Conservation (phyloP, 2,329 filamentous ascomycete genomes). For the Ophiostoma quercus region DNA sequence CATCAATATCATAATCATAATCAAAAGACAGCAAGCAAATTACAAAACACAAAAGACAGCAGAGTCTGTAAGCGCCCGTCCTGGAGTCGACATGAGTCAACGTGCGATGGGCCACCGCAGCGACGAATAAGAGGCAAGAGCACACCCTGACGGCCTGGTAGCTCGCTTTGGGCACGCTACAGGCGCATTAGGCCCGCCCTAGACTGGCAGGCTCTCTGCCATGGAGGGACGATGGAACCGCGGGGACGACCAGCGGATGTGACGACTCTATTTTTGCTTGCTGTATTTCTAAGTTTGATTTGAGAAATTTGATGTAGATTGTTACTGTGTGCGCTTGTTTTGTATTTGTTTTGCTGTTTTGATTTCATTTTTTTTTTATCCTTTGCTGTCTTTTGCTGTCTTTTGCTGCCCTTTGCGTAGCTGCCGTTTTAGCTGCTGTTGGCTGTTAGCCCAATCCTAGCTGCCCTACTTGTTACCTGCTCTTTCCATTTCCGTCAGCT, state of each 20-base stretch:
- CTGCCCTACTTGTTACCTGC: neutral
- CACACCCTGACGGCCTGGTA: constrained; percentile 10
- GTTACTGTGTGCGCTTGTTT: neutral
- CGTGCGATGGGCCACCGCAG: neutral
- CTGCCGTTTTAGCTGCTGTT: neutral
- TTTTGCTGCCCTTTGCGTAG: neutral
- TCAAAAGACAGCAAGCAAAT: neutral
- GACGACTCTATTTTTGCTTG: neutral
- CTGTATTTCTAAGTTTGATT: neutral
- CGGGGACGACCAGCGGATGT: constrained; percentile 6
- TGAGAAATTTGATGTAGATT: neutral
- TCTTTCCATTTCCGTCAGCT: neutral
- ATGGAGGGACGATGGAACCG: constrained; percentile 13
- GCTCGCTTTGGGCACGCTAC: neutral
- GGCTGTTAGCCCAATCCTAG: neutral
- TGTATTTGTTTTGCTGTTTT: neutral
- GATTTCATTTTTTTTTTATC: neutral
- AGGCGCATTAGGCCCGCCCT: neutral
- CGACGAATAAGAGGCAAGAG: constrained; percentile 20
- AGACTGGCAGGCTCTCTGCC: neutral
- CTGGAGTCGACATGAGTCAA: constrained; percentile 10
- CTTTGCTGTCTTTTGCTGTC: neutral
- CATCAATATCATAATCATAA: no score
- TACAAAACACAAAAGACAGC: neutral
- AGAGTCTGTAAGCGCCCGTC: constrained; percentile 20